These are phyloP conservation scores for Colletotrichum plurivorum DNA, from an alignment of 2,329 filamentous ascomycete species.

Conservation along the genomic window DNA sequence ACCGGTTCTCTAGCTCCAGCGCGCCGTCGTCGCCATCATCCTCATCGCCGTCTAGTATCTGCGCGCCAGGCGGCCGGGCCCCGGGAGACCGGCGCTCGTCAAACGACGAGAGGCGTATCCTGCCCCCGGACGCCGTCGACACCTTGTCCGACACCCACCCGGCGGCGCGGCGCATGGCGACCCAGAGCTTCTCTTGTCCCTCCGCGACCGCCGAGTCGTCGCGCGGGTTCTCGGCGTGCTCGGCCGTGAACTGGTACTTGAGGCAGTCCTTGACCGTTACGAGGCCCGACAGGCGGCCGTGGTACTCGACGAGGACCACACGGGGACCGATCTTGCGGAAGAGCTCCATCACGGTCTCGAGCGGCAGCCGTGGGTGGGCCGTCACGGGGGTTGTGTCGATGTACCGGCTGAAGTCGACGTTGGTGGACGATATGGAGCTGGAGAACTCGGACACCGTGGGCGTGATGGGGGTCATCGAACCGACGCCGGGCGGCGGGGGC, in stretches of 20 bases:
- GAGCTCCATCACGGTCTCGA: slow-evolving; percentile 98
- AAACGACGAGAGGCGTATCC: slow-evolving; percentile 65
- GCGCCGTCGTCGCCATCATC: slow-evolving; percentile 55
- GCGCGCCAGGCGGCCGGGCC: slow-evolving; percentile 43
- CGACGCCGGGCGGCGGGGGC: slow-evolving; percentile 54
- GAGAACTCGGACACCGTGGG: slow-evolving; percentile 69
- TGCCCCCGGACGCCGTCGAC: slow-evolving; percentile 66
- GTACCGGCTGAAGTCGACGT: slow-evolving; percentile 86
- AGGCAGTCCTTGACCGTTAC: slow-evolving; percentile 98
- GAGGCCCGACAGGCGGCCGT: slow-evolving; percentile 84
- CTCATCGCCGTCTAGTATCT: slow-evolving; percentile 59
- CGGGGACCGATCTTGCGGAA: slow-evolving; percentile 98
- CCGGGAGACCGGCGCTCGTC: slow-evolving; percentile 59
- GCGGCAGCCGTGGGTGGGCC: slow-evolving; percentile 89
- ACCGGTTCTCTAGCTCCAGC: slow-evolving; percentile 59
- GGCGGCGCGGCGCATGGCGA: slow-evolving; percentile 64
- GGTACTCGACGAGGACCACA: slow-evolving; percentile 93
- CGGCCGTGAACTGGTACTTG: slow-evolving; percentile 97
- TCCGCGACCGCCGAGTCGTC: slow-evolving; percentile 70
- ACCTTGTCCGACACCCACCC: slow-evolving; percentile 73
- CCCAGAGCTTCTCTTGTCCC: slow-evolving; percentile 77
- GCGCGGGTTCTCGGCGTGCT: slow-evolving; percentile 83
- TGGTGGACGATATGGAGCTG: slow-evolving; percentile 68
- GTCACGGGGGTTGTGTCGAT: slow-evolving; percentile 91
- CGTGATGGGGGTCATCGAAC: slow-evolving; percentile 55